Conservation (phyloP, 495 filamentous ascomycete genomes). For the Rostrohypoxylon terebratum region DNA sequence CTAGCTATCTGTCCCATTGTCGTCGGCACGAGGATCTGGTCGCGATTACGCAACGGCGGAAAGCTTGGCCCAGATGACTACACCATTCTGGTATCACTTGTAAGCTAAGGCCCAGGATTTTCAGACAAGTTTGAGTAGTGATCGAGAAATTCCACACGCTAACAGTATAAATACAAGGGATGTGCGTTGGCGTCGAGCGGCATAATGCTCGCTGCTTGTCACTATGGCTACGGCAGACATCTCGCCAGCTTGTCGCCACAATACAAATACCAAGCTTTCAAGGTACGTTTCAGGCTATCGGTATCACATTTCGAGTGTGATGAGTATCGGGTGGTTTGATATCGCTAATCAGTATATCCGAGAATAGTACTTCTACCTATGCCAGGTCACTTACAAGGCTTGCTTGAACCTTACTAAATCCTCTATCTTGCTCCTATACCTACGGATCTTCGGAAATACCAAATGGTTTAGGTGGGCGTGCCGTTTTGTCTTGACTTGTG, state of each 20-base stretch:
- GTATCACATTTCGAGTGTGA: neutral
- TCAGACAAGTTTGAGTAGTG: neutral
- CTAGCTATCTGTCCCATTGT: constrained; percentile 43
- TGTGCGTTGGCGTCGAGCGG: constrained; percentile 44
- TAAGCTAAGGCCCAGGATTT: constrained; percentile 25
- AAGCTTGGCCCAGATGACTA: constrained; percentile 49
- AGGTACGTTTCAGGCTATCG: constrained; percentile 25
- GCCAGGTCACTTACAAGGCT: constrained; percentile 51
- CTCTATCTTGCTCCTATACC: constrained; percentile 54
- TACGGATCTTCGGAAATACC: constrained; percentile 49
- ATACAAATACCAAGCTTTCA: constrained; percentile 44
- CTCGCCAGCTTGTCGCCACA: constrained; percentile 19
- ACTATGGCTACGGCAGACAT: constrained; percentile 49
- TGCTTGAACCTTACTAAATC: constrained; percentile 51
- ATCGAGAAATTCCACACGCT: neutral
- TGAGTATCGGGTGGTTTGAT: neutral
- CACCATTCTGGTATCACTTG: constrained; percentile 46
- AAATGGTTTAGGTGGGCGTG: constrained; percentile 49
- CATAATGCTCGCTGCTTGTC: constrained; percentile 48
- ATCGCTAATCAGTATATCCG: constrained; percentile 5
- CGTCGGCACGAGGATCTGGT: constrained; percentile 45
- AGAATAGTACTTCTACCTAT: constrained; percentile 48
- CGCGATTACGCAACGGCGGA: constrained; percentile 40
- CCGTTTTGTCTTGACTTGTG: constrained; percentile 33
- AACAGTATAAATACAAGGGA: constrained; percentile 11